Evolutionary conservation across 306 rosid genomes (phyloP), one percentile per base, ranked within the genome.

Genomic region (Vicia faba): DNA sequence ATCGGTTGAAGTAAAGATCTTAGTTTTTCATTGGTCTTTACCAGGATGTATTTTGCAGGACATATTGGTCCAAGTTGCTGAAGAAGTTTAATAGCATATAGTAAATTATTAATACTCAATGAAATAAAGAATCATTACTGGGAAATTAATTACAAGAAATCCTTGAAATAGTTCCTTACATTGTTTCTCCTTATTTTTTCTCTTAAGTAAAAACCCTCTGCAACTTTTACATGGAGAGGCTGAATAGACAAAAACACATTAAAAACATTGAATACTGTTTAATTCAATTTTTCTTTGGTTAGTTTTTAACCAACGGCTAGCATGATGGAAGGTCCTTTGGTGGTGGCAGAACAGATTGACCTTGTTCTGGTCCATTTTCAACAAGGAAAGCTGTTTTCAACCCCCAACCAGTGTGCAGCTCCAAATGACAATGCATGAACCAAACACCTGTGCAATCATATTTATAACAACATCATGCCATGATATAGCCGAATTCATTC

Each of bases 351-450:
- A 85, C 81, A 33, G 86, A 77, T 64, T 84, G 95, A 63, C 81
- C 80, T 28, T 64, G 67, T 45, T 79, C 80, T 0, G 86, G 84
- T 50, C 95, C 97, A 69, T 90, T 80, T 85, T 90, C 88, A 26
- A 85, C 95, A 3, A 90, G 78, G 36, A 90, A 85, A 23, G 92
- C 90, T 11, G 83, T 90, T 70, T 90, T 90, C 83, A 90, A 68
- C 49, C 96, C 96, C 92, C 95, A 87, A 9, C 95, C 90, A 16
- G 95, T 90, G 56, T 85, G 97, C 38, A 87, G 82, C 82, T 85
- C 95, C 74, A 85, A 66, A 71, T 87, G 97, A 66, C 97, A 87
- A 77, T 90, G 95, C 83, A 87, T 72, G 64, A 87, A 90, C 96
- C 96, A 90, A 69, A 90, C 95, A 61, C 89, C 91, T 90, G 70